These are phyloP conservation scores for Populus simonii DNA, from an alignment of 345 rosid species.

Conservation along the genomic window DNA sequence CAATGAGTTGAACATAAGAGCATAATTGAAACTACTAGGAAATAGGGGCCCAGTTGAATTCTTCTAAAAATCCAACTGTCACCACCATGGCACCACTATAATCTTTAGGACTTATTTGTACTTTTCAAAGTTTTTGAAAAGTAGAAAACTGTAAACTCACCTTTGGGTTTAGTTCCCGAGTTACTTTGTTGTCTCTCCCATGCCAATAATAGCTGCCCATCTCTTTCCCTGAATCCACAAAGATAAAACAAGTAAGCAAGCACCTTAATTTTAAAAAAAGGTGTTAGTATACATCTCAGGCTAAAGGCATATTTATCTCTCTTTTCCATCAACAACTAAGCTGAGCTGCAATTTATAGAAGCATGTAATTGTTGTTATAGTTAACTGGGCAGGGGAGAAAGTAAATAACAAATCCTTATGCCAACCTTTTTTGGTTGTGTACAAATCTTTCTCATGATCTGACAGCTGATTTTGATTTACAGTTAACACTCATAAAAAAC, in stretches of 20 bases:
- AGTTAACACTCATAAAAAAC: too few species aligned
- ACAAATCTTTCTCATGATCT: too few species aligned
- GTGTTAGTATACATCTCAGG: not conserved
- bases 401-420: not conserved
- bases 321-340: not conserved
- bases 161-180: slow-evolving; percentile 77
- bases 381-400: not conserved
- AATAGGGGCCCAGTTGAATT: too few species aligned
- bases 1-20: too few species aligned
- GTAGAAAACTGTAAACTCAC: slow-evolving; percentile 28
- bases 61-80: too few species aligned
- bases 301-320: not conserved
- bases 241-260: slow-evolving; percentile 8
- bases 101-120: too few species aligned
- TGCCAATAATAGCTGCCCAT: slow-evolving; percentile 78
- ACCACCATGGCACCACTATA: too few species aligned
- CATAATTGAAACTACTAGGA: too few species aligned
- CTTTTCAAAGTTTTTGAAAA: slow-evolving; percentile 4
- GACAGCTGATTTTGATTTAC: too few species aligned
- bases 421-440: too few species aligned
- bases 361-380: not conserved
- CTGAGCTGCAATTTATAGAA: not conserved
- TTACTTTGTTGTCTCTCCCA: slow-evolving; percentile 70
- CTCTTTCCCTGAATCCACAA: slow-evolving; percentile 57
- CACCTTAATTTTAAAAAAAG: not conserved